Evolutionary conservation across 345 rosid genomes (phyloP), one percentile per base, ranked within the genome.

Genomic region (Corymbia maculata): DNA sequence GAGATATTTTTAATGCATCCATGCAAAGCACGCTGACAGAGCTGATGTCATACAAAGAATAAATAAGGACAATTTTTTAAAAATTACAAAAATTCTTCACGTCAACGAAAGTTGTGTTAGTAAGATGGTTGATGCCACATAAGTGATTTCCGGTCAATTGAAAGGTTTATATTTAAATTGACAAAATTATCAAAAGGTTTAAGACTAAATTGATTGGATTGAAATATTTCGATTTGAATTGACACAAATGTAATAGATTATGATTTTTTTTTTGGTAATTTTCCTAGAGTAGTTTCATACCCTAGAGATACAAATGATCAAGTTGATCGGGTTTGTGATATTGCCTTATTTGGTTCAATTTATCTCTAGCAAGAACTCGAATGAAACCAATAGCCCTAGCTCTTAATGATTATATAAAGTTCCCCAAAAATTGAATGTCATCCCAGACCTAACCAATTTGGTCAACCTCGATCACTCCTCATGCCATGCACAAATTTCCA

Each of bases 181-280:
- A 0, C 1, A 55, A 55, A 55, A 55, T 55, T 21, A 55, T 55
- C 0, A 22, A 55, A 55, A 55, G 21, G 0, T 9, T 9, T 55
- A 55, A 0, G 0, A 55, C 22, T 55, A 55, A 21, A 55, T 22
- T 22, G 2, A 0, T 8, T 4, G 21, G 4, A 55, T 22, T 8
- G 22, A 55, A 55, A 55, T 0, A 21, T 22, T 22, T 55, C 4
- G 22, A 5, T 55, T 5, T 22, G 21, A 55, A 55, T 8, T 4
- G 28, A 21, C 22, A 55, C 2, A 1, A 0, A 0, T 9, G 12
- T 8, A 55, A 22, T 4, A 55, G 12, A 2, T 0, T 55, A 55
- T 22, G 3, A 55, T 4, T 55, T 22, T 55, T 55, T 21, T 55
- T 55, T 55, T 3, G 12, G 28, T 8, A 8, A 55, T 22, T 55